Evolutionary conservation across 192 early-diverging fungal species (phyloP).

Genomic region (Coemansia guatemalensis): DNA sequence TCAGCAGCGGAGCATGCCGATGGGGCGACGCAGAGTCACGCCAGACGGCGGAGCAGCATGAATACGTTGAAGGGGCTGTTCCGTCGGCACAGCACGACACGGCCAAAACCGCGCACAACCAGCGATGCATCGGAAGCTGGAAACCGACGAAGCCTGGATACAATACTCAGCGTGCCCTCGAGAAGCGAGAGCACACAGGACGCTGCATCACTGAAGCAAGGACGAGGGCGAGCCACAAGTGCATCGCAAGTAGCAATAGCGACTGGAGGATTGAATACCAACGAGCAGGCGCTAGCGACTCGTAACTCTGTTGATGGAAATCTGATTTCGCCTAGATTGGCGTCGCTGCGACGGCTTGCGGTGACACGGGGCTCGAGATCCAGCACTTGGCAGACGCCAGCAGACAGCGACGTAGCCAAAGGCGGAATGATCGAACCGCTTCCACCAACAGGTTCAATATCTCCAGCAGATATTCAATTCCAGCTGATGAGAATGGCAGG

Average conservation of each 20-base stretch:
- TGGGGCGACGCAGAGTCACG: neutral
- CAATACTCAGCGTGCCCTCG: conserved; percentile 12
- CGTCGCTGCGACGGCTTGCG: conserved; percentile 25
- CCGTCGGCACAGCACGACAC: conserved; percentile 22
- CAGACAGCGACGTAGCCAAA: neutral
- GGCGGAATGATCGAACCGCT: neutral
- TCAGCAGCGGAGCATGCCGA: neutral
- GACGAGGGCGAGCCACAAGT: conserved; percentile 20
- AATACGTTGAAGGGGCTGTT: conserved; percentile 31
- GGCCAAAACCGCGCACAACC: neutral
- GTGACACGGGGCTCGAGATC: conserved; percentile 27
- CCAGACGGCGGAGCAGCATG: conserved; percentile 40
- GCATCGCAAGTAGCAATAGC: conserved; percentile 7
- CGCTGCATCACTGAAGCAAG: conserved; percentile 1
- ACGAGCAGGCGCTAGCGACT: neutral
- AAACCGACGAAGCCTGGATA: conserved; percentile 11
- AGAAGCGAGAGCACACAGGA: conserved; percentile 4
- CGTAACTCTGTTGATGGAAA: conserved; percentile 12
- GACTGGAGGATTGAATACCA: neutral
- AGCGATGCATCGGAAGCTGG: neutral
- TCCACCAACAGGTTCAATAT: neutral
- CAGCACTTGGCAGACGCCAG: conserved; percentile 17
- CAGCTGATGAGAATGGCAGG: conserved; percentile 3
- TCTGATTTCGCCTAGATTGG: conserved; percentile 11
- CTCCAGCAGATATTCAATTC: conserved; percentile 13